Evolutionary conservation across 108 stramenopile species (phyloP), one percentile per base, ranked within the genome.

Genomic region (Chaetoceros tenuissimus): DNA sequence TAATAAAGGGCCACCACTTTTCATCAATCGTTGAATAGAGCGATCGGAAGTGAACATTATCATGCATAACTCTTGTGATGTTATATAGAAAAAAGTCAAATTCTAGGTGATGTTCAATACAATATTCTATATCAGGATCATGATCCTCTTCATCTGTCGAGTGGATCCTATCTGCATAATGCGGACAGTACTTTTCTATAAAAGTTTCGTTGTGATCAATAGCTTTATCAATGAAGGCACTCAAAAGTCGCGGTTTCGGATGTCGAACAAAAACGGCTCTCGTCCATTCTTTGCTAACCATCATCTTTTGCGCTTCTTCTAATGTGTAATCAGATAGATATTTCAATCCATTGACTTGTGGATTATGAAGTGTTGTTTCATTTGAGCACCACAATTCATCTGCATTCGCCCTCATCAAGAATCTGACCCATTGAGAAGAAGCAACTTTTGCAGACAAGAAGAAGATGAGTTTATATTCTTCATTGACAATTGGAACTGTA

Each of bases 231-330:
- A 87, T 31, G 64, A 65, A 87, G 5, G 81, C 80, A 22, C 64
- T 67, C 3, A 87, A 27, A 10, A 83, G 49, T 19, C 86, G 65
- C 29, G 72, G 66, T 30, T 77, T 75, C 5, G 86, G 86, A 57
- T 87, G 76, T 22, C 86, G 58, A 2, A 87, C 75, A 53, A 87
- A 81, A 20, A 84, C 77, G 18, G 86, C 86, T 18, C 72, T 48
- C 1, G 80, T 84, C 74, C 80, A 87, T 24, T 72, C 60, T 0
- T 60, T 57, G 27, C 44, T 47, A 0, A 64, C 79, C 69, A 87
- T 64, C 66, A 87, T 84, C 19, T 60, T n/a, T 1, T 44, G 51
- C 8, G 82, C 86, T 17, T 66, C 47, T n/a, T 71, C 67, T 1
- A 69, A 1, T 10, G 62, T 22, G 63, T 83, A 84, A 25, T 82